Conservation (phyloP, 345 rosid genomes). For the Hirschfeldia incana region DNA sequence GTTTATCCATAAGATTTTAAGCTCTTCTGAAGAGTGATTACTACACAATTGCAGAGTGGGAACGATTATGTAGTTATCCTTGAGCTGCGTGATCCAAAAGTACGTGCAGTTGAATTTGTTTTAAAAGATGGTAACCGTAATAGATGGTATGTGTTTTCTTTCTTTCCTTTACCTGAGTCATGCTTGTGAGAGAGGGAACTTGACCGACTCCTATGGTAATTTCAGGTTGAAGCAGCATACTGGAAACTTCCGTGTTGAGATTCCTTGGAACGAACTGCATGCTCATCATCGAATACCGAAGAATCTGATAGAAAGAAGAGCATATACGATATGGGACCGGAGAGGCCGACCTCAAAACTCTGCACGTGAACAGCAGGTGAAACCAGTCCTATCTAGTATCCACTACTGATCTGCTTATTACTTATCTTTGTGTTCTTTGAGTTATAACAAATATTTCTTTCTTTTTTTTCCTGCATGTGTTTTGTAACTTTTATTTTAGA, state of each 20-base stretch:
- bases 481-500: conserved; percentile 35
- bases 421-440: conserved; percentile 12
- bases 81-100: conserved; percentile 54
- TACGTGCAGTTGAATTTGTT: conserved; percentile 58
- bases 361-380: conserved; percentile 56
- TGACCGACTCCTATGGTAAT: not conserved
- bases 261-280: conserved; percentile 50
- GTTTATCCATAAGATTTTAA: not conserved
- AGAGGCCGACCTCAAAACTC: conserved; percentile 52
- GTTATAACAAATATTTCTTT: not conserved
- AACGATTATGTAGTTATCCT: conserved; percentile 46
- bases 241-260: conserved; percentile 59
- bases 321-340: conserved; percentile 58
- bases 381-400: conserved; percentile 1
- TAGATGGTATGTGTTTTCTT: conserved; percentile 48
- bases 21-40: not conserved
- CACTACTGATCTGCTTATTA: conserved; percentile 7
- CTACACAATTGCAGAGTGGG: conserved; percentile 44
- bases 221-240: conserved; percentile 52
- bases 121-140: conserved; percentile 56
- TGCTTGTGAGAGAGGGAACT: conserved; percentile 12
- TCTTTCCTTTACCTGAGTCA: not conserved
- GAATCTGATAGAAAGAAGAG: conserved; percentile 51
- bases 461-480: conserved; percentile 17
- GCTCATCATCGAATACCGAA: conserved; percentile 42